A percentile compares a stretch with the other conserved stretches of the same genome.
phyloP scores from a whole-genome alignment of 2,329 filamentous ascomycete genomes.

The Alternaria infectoria region DNA sequence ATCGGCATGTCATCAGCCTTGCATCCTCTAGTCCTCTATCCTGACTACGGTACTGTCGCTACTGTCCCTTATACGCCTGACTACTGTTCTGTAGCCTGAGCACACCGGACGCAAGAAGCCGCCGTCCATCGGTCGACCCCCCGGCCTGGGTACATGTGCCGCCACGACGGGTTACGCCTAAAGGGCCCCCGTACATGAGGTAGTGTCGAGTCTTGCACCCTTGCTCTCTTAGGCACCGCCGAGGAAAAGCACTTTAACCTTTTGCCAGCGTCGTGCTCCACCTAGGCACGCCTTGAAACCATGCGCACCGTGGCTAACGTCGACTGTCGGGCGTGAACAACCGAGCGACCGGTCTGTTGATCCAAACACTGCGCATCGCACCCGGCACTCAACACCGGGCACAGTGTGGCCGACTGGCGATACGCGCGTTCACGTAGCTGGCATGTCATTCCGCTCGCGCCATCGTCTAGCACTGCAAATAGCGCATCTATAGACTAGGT shows the following conservation, averaged over 20 bases:
- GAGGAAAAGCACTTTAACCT: constrained; percentile 31
- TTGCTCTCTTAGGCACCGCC: constrained; percentile 31
- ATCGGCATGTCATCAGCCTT: constrained; percentile 30
- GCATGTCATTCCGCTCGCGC: constrained; percentile 10
- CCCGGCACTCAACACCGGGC: constrained; percentile 14
- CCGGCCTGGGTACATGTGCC: constrained; percentile 36
- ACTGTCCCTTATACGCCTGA: no score
- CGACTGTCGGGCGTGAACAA: constrained; percentile 14
- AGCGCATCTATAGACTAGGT: constrained; percentile 9
- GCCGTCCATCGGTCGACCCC: constrained; percentile 22
- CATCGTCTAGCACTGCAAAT: constrained; percentile 7
- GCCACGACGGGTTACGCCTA: constrained; percentile 31
- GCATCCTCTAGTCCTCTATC: constrained; percentile 9
- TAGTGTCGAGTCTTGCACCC: constrained; percentile 18
- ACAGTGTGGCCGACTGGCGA: constrained; percentile 16
- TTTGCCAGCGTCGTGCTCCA: constrained; percentile 24
- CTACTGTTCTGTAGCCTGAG: no score
- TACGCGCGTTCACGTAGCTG: constrained; percentile 26
- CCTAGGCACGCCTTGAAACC: constrained; percentile 40
- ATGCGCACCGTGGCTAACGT: constrained; percentile 31
- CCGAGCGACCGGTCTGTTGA: constrained; percentile 24
- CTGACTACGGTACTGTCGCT: no score
- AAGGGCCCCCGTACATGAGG: constrained; percentile 14
- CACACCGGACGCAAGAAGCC: constrained; percentile 22
- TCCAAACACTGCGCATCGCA: constrained; percentile 20